Evolutionary conservation across 164 flowering plant species (phyloP).

Genomic region (Vitis cinerea): DNA sequence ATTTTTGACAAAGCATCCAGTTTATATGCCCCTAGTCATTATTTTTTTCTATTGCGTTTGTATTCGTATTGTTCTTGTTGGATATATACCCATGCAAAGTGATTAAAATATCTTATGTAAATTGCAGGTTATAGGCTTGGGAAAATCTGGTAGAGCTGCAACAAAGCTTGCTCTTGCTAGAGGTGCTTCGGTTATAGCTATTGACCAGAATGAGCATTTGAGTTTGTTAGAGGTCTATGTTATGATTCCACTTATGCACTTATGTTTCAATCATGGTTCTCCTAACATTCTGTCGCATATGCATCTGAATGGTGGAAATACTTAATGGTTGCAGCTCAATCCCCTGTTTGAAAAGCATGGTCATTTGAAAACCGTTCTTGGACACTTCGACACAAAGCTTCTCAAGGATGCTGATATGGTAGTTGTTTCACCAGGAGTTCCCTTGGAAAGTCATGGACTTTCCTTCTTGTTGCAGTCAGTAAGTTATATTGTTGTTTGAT

Average conservation of each 20-base stretch:
- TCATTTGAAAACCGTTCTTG: conserved; percentile 34
- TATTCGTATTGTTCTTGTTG: background rate
- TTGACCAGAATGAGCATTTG: conserved; percentile 41
- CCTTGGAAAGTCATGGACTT: conserved; percentile 36
- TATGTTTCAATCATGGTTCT: background rate
- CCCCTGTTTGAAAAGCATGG: conserved; percentile 19
- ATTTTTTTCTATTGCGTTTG: background rate
- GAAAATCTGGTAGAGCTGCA: conserved; percentile 42
- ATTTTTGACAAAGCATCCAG: too few relatives aligned
- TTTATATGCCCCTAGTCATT: too few relatives aligned
- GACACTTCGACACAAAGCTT: conserved; percentile 23
- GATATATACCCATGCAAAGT: background rate
- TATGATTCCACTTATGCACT: background rate
- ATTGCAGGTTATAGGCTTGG: conserved; percentile 40
- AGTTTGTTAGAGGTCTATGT: conserved; percentile 27
- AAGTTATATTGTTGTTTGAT: conserved; percentile 7
- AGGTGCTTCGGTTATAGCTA: conserved; percentile 46
- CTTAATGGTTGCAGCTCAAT: conserved; percentile 25
- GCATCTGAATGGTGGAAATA: background rate
- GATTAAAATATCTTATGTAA: background rate
- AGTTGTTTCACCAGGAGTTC: conserved; percentile 49
- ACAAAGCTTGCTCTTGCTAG: conserved; percentile 45
- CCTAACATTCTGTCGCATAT: background rate
- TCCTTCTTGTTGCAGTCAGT: conserved; percentile 34
- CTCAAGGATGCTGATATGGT: conserved; percentile 37